Evolutionary conservation across 306 rosid genomes (phyloP).

Genomic region (Macrotyloma uniflorum): DNA sequence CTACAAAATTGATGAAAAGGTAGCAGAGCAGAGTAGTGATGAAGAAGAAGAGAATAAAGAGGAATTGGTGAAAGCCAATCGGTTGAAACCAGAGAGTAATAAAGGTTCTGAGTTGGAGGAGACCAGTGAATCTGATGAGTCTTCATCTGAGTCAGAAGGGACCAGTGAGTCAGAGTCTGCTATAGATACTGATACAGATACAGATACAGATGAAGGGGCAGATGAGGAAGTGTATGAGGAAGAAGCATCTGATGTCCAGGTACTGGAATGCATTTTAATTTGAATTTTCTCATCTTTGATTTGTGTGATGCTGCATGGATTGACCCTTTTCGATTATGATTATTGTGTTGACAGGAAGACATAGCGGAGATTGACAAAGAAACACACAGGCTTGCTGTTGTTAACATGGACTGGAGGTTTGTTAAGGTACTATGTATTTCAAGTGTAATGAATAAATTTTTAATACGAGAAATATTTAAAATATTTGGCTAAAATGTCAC

Average conservation of each 20-base stretch:
- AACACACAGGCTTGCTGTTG: constrained; percentile 77
- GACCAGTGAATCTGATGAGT: not conserved
- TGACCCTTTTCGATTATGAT: not conserved
- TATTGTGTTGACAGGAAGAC: constrained; percentile 52
- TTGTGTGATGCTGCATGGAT: not conserved
- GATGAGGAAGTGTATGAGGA: constrained; percentile 45
- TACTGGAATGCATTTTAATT: constrained; percentile 20
- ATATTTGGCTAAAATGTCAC: constrained; percentile 14
- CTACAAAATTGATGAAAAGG: constrained; percentile 53
- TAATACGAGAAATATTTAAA: not conserved
- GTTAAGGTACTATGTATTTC: constrained; percentile 59
- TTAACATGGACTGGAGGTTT: constrained; percentile 90
- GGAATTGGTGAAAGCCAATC: constrained; percentile 35
- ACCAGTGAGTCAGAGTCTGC: constrained; percentile 14
- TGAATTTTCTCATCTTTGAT: not conserved
- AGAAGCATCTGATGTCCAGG: constrained; percentile 53
- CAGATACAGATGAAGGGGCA: constrained; percentile 44
- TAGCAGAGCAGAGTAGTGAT: constrained; percentile 35
- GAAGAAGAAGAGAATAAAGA: constrained; percentile 38
- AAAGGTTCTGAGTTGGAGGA: constrained; percentile 38
- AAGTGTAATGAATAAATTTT: not conserved
- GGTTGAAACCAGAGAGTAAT: constrained; percentile 13
- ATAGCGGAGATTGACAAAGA: constrained; percentile 65
- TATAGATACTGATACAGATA: constrained; percentile 38
- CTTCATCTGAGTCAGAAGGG: constrained; percentile 38